A percentile compares a stretch with the other conserved stretches of the same genome.
Conservation (phyloP, 2,329 filamentous ascomycete species). For the Emydomyces testavorans region DNA sequence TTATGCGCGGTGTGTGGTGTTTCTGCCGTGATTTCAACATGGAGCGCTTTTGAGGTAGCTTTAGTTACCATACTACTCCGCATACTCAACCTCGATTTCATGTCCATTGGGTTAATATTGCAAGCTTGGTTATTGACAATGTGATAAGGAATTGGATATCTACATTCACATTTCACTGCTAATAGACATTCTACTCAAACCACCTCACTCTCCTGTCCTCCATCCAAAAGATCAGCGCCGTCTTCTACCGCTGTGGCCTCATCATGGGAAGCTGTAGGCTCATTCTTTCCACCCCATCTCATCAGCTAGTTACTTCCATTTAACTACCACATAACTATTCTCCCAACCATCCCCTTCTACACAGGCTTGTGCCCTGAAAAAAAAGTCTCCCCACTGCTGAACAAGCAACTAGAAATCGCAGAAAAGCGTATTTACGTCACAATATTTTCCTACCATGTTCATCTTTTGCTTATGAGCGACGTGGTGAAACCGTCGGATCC, state of each 20-base stretch:
- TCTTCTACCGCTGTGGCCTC: conserved; percentile 59
- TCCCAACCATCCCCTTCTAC: conserved; percentile 41
- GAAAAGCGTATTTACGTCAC: conserved; percentile 52
- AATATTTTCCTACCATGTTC: conserved; percentile 55
- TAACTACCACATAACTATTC: conserved; percentile 55
- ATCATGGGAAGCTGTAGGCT: conserved; percentile 60
- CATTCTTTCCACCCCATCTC: conserved; percentile 60
- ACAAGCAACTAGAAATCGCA: conserved; percentile 53
- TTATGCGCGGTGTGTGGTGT: too few relatives aligned
- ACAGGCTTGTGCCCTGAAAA: conserved; percentile 56
- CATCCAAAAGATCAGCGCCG: conserved; percentile 59
- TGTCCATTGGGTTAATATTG: too few relatives aligned
- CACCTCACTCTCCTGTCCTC: conserved; percentile 47
- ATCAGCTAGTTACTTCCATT: conserved; percentile 54
- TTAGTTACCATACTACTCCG: background rate
- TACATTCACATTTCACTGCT: too few relatives aligned
- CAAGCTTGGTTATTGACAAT: too few relatives aligned
- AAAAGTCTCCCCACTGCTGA: conserved; percentile 46
- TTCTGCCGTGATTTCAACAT: background rate
- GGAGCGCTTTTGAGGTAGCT: background rate
- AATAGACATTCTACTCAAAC: too few relatives aligned
- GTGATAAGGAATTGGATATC: too few relatives aligned
- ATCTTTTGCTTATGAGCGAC: conserved; percentile 58
- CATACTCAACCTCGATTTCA: background rate
- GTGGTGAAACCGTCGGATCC: conserved; percentile 51